Evolutionary conservation across 2,329 filamentous ascomycete species (phyloP).

Genomic region (Penicillium fuscoglaucum): DNA sequence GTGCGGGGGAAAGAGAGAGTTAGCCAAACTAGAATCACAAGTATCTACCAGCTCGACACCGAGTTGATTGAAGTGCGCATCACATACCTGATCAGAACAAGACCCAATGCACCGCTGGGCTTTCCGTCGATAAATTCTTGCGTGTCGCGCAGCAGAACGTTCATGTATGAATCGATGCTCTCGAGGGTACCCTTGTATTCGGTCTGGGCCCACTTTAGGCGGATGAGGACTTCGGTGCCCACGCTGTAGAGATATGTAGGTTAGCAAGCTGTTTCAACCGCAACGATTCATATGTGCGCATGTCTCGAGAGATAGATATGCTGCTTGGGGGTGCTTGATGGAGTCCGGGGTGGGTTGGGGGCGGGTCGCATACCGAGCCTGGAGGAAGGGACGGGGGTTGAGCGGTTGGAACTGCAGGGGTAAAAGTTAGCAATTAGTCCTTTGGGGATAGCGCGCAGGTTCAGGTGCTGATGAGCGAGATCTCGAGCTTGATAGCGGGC

Average conservation of each 20-base stretch:
- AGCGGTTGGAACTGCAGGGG: constrained; percentile 75
- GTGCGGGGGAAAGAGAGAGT: not conserved
- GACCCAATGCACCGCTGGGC: constrained; percentile 78
- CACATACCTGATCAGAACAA: constrained; percentile 83
- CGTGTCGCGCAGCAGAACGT: constrained; percentile 86
- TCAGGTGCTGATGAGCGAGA: not conserved
- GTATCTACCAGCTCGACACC: not conserved
- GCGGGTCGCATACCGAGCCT: constrained; percentile 69
- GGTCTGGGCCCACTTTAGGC: constrained; percentile 96
- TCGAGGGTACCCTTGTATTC: constrained; percentile 95
- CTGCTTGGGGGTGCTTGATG: not conserved
- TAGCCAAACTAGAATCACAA: constrained; percentile 4
- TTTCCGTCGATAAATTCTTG: constrained; percentile 91
- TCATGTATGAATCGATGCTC: constrained; percentile 98
- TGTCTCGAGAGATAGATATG: not conserved
- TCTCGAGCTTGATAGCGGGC: constrained; percentile 11
- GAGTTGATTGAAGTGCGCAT: not conserved
- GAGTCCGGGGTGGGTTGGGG: not conserved
- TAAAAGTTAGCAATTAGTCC: constrained; percentile 9
- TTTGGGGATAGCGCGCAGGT: not conserved
- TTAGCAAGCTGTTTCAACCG: not conserved
- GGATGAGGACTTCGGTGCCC: constrained; percentile 85
- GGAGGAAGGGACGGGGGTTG: constrained; percentile 95
- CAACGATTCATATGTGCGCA: not conserved
- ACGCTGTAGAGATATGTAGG: constrained; percentile 55